A percentile compares a stretch with the other conserved stretches of the same genome.
Evolutionary conservation across 768 basidiomycete genomes (phyloP).

Genomic region (Phlegmacium glaucopus): DNA sequence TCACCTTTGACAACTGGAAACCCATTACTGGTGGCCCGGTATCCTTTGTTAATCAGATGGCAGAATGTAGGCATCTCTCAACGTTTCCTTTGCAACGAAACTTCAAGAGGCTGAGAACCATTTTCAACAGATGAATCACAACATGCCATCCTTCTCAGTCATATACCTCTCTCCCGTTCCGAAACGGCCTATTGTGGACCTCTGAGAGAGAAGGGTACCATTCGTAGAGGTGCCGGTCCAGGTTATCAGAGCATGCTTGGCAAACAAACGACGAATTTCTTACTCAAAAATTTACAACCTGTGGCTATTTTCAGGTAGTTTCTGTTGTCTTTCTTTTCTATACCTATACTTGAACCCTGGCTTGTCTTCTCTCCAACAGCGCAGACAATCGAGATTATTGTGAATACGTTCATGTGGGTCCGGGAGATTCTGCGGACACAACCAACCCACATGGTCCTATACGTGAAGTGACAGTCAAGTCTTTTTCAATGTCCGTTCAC

Average conservation of each 20-base stretch:
- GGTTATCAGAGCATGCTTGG: constrained; percentile 85
- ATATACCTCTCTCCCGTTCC: constrained; percentile 81
- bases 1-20: constrained; percentile 53
- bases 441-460: constrained; percentile 26
- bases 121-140: constrained; percentile 24
- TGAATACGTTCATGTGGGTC: constrained; percentile 53
- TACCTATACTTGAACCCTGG: constrained; percentile 7
- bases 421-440: constrained; percentile 23
- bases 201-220: constrained; percentile 65
- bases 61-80: constrained; percentile 30
- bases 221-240: constrained; percentile 71
- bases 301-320: constrained; percentile 67
- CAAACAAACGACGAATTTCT: constrained; percentile 71
- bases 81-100: constrained; percentile 1
- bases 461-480: constrained; percentile 85
- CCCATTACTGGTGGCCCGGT: constrained; percentile 53
- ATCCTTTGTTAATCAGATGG: constrained; percentile 52
- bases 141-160: constrained; percentile 71
- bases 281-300: constrained; percentile 68
- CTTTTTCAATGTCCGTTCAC: constrained; percentile 74
- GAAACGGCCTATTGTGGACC: constrained; percentile 78
- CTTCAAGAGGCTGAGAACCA: constrained; percentile 1
- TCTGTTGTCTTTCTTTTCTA: not conserved
- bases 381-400: constrained; percentile 94
- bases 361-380: constrained; percentile 31